Conservation (phyloP, 768 basidiomycete genomes). For the Naganishia vishniacii region DNA sequence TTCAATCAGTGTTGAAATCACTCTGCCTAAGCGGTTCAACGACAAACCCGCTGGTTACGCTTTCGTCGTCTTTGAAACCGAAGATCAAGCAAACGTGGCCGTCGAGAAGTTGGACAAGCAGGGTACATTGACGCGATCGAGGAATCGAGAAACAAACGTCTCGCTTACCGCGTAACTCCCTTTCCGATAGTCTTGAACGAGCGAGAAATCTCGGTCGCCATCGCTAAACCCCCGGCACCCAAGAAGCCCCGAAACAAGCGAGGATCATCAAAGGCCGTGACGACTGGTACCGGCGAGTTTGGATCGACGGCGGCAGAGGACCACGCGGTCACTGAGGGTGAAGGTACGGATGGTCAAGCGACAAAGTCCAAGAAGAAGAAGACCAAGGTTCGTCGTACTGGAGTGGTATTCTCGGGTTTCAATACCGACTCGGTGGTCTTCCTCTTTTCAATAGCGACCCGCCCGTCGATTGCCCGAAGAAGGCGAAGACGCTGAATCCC, state of each 20-base stretch:
- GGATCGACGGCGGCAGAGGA: slow-evolving; percentile 26
- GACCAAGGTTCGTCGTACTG: slow-evolving; percentile 20
- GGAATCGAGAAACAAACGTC: too few relatives aligned
- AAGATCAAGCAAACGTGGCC: slow-evolving; percentile 40
- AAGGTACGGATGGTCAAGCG: slow-evolving; percentile 13
- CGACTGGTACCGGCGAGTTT: slow-evolving; percentile 19
- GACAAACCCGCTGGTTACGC: slow-evolving; percentile 43
- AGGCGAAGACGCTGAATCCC: slow-evolving; percentile 41
- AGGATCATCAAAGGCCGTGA: slow-evolving; percentile 31
- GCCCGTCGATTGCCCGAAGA: slow-evolving; percentile 42
- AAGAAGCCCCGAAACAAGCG: slow-evolving; percentile 29
- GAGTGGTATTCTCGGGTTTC: too few relatives aligned
- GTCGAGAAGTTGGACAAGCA: slow-evolving; percentile 44
- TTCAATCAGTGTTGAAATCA: slow-evolving; percentile 31
- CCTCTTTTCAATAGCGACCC: slow-evolving; percentile 10
- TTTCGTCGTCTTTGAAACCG: slow-evolving; percentile 40
- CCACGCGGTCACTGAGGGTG: slow-evolving; percentile 29
- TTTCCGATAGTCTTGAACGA: slow-evolving; percentile 39
- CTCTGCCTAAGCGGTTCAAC: slow-evolving; percentile 37
- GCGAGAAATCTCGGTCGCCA: slow-evolving; percentile 49
- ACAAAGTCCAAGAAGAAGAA: slow-evolving; percentile 27
- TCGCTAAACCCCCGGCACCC: slow-evolving; percentile 25
- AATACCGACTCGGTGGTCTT: neutral
- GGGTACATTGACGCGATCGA: too few relatives aligned
- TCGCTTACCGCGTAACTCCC: too few relatives aligned